Evolutionary conservation across 2,329 filamentous ascomycete genomes (phyloP), one percentile per base, ranked within the genome.

Genomic region (Sclerotinia subarctica): DNA sequence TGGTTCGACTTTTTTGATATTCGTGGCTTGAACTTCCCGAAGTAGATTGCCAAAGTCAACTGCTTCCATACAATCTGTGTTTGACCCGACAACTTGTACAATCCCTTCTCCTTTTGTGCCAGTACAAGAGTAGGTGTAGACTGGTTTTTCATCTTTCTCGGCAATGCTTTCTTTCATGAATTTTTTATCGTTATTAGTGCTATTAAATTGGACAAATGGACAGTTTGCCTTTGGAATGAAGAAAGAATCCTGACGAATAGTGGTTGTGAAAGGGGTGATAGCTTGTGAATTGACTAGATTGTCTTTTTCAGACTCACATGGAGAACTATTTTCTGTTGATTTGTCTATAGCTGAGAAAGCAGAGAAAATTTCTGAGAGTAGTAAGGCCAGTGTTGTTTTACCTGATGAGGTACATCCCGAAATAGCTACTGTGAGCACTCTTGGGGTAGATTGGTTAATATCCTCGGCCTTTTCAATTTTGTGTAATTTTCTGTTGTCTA

Each of bases 211-310:
- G 10, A 62, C 42, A 24, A 67, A 42, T 8, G 68, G 69, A 17
- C 68, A 69, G 2, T 64, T 4, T 3, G 35, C 5, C 52, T 74
- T 73, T 7, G 66, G 63, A 8, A 68, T 54, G 59, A 75, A 72
- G 69, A 72, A 76, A 42, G 52, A 53, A 66, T 75, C 72, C 59
- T 74, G 72, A n/a, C 68, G 66, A 38, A 76, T 69, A 8, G 19
- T 63, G 11, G 38, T 67, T 29, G 56, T 46, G 15, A 42, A 63
- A 19, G 24, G 17, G 11, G 8, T 11, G 4, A 7, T 62, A 38
- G 49, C 70, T 59, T 66, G 29, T 15, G 44, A 24, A 2, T 26
- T 21, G 3, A 11, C 17, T 24, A 44, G 24, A 8, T 26, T 32
- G 1, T 35, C 15, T 21, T 29, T 13, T 13, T 26, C 21, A 3